Conservation (phyloP, 2,329 filamentous ascomycete genomes). For the Ophiocordyceps camponoti-rufipedis region DNA sequence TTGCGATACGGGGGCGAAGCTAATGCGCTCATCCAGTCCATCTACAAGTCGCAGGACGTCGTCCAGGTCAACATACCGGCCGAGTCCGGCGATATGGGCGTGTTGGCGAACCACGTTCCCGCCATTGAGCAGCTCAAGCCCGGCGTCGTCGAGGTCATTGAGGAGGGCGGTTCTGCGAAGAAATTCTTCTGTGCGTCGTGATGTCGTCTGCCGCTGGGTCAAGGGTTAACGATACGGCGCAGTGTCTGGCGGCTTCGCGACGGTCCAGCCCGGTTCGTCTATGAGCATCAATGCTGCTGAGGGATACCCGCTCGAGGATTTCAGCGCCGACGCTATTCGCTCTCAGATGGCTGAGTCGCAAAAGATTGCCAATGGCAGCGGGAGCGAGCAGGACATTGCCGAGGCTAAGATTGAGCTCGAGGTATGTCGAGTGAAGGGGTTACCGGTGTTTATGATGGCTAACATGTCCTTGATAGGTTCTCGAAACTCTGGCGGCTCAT, state of each 20-base stretch:
- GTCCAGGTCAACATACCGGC: conserved; percentile 98
- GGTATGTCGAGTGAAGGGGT: conserved; percentile 29
- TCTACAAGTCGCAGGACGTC: conserved; percentile 50
- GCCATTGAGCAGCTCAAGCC: conserved; percentile 98
- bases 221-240: conserved; percentile 4
- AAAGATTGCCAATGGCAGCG: conserved; percentile 78
- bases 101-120: conserved; percentile 96
- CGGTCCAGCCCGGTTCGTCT: conserved; percentile 85
- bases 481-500: conserved; percentile 65
- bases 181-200: conserved; percentile 83
- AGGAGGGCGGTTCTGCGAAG: conserved; percentile 80
- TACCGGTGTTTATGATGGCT: not conserved
- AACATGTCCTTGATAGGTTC: conserved; percentile 33
- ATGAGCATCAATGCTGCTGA: conserved; percentile 98
- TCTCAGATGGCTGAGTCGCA: conserved; percentile 87
- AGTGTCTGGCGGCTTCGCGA: conserved; percentile 95
- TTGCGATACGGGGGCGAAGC: conserved; percentile 8
- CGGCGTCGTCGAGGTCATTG: conserved; percentile 83
- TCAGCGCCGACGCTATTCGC: conserved; percentile 78
- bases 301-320: conserved; percentile 86
- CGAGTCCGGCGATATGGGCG: conserved; percentile 97
- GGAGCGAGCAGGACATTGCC: conserved; percentile 92
- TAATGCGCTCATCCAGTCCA: conserved; percentile 36
- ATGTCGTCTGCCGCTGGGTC: not conserved
- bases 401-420: conserved; percentile 99